Percentiles rank a stretch among this genome's conserved stretches.
Conservation (phyloP, 2,329 filamentous ascomycete genomes). For the Colletotrichum gloeosporioides region DNA sequence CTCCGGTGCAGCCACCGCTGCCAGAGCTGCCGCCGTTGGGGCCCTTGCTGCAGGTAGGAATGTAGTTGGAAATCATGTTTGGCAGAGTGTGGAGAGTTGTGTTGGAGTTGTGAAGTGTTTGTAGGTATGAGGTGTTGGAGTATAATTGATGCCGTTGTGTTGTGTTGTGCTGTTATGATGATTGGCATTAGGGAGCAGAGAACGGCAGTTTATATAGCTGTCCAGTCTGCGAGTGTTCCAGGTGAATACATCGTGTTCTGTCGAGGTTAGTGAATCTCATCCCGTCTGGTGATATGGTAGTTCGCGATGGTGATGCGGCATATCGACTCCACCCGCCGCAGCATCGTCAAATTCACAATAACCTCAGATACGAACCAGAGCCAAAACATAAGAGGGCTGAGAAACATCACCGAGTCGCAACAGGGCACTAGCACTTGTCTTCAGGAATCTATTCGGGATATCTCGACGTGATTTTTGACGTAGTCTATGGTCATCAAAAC, state of each 20-base stretch:
- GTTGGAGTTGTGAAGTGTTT: neutral
- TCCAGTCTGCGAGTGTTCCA: neutral
- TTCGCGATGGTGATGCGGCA: neutral
- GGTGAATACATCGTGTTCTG: neutral
- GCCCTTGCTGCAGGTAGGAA: neutral
- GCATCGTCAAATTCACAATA: neutral
- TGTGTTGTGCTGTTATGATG: neutral
- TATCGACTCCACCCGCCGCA: neutral
- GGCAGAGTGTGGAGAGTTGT: neutral
- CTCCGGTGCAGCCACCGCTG: neutral
- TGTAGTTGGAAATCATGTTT: neutral
- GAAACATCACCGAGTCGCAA: neutral
- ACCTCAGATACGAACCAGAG: neutral
- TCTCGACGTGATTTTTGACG: slow-evolving; percentile 22
- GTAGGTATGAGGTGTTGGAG: neutral
- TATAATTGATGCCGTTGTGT: neutral
- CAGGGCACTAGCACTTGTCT: neutral
- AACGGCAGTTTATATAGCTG: neutral
- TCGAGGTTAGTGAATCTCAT: neutral
- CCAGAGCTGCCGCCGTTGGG: neutral
- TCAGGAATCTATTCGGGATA: slow-evolving; percentile 22
- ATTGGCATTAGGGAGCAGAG: neutral
- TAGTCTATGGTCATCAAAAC: slow-evolving; percentile 23
- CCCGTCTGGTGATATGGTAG: neutral
- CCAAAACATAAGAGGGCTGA: neutral